Conservation (phyloP, 2,329 filamentous ascomycete species). For the Claviceps sp. region DNA sequence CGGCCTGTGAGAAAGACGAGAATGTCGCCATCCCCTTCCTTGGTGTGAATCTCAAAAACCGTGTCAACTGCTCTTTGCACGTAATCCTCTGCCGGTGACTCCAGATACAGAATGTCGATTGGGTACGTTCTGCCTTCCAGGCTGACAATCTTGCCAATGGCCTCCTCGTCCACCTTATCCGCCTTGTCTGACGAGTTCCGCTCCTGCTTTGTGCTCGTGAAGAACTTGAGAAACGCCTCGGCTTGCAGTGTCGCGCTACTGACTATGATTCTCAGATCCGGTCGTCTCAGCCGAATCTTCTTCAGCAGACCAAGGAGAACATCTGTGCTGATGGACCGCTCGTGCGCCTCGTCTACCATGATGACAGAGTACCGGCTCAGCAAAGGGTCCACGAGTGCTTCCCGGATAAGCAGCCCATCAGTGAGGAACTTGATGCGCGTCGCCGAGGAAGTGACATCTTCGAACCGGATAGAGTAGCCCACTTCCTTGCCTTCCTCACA, state of each 20-base stretch:
- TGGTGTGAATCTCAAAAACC: slow-evolving; percentile 74
- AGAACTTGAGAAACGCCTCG: slow-evolving; percentile 72
- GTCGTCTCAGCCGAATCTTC: slow-evolving; percentile 69
- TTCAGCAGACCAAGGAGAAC: slow-evolving; percentile 80
- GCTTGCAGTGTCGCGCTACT: slow-evolving; percentile 91
- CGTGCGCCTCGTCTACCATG: slow-evolving; percentile 96
- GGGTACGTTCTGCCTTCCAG: slow-evolving; percentile 81
- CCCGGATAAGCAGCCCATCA: slow-evolving; percentile 78
- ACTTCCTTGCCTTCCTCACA: slow-evolving; percentile 82
- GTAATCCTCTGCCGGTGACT: slow-evolving; percentile 71
- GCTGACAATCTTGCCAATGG: slow-evolving; percentile 49
- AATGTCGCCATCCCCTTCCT: slow-evolving; percentile 73
- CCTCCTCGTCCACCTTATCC: slow-evolving; percentile 14
- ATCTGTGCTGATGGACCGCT: slow-evolving; percentile 84
- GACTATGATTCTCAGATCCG: slow-evolving; percentile 75
- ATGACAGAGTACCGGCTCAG: slow-evolving; percentile 86
- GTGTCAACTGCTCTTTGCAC: slow-evolving; percentile 70
- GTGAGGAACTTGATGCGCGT: slow-evolving; percentile 93
- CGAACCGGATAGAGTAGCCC: slow-evolving; percentile 84
- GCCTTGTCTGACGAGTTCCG: slow-evolving; percentile 11
- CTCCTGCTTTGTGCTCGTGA: slow-evolving; percentile 33
- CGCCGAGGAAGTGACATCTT: slow-evolving; percentile 74
- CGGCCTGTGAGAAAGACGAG: slow-evolving; percentile 84
- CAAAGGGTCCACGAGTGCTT: slow-evolving; percentile 85
- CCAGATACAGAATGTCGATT: slow-evolving; percentile 73